phyloP scores from a whole-genome alignment of 2,329 filamentous ascomycete species.

The Pseudopithomyces chartarum region DNA sequence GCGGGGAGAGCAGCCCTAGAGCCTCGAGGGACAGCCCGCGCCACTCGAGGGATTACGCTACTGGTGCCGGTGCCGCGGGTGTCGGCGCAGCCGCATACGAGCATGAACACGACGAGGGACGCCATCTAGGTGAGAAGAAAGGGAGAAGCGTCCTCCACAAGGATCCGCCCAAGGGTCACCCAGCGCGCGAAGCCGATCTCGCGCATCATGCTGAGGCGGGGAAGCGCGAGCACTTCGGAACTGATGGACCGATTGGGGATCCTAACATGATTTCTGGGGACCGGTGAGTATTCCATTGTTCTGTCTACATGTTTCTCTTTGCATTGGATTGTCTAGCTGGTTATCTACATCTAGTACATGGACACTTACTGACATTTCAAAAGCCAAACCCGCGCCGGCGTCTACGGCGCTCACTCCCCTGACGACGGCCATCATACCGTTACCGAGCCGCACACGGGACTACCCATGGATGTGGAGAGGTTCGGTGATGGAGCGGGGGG shows the following conservation, averaged over 20 bases:
- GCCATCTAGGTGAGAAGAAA: conserved; percentile 27
- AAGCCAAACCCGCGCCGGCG: conserved; percentile 23
- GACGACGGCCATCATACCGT: conserved; percentile 25
- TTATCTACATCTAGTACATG: too few relatives aligned
- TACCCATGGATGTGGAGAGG: conserved; percentile 48
- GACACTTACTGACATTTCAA: conserved; percentile 11
- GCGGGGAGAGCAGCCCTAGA: conserved; percentile 21
- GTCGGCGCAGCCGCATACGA: conserved; percentile 25
- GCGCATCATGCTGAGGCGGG: conserved; percentile 20
- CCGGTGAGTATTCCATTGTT: conserved; percentile 36
- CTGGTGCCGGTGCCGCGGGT: conserved; percentile 23
- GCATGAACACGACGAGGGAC: conserved; percentile 10
- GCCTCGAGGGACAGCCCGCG: conserved; percentile 26
- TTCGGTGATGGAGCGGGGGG: conserved; percentile 46
- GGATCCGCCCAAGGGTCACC: conserved; percentile 46
- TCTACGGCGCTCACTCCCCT: conserved; percentile 26
- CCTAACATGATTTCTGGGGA: conserved; percentile 31
- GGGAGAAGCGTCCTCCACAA: conserved; percentile 48
- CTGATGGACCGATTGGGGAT: conserved; percentile 37
- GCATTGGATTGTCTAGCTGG: too few relatives aligned
- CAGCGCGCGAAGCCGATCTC: conserved; percentile 30
- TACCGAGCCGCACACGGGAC: conserved; percentile 46
- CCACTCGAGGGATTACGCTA: conserved; percentile 31
- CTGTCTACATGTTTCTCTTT: too few relatives aligned
- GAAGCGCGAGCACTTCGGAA: conserved; percentile 34